Base-by-base conservation (phyloP, 495 filamentous ascomycete species). In the Trichoderma orchidacearum region DNA sequence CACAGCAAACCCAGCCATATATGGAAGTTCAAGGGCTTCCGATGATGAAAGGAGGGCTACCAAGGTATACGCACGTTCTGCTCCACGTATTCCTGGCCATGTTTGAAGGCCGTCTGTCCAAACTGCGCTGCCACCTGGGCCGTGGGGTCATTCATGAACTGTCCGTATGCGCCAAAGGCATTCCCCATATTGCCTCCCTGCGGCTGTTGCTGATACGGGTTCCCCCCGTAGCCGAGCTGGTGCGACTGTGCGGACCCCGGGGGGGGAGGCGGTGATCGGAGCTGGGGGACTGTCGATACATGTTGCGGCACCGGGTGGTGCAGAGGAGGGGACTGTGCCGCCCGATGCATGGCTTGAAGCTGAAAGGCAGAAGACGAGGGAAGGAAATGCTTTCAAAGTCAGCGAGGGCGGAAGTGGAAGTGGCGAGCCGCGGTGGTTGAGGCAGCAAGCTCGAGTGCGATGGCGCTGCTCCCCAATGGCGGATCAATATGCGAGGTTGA, bases 221-320 rank as follows among this genome's bases (percentile, higher is more conserved):
- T 92, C 17, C 53, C 32, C 27, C 30, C 31, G 77, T 94, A 87
- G 51, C 82, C 75, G 60, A 80, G 79, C 53, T 38, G 31, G 12
- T 55, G 53, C 53, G 81, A 79, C 55, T 86, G 82, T 68, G 90
- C 89, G 31, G 87, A 78, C 55, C 76, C 70, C 17, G 68, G 74
- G 1, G 87, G 92, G 41, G 89, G 93, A 30, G 93, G 93, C 32
- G 93, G 93, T 55, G 93, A 97, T 74, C 95, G 86, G 71, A 99
- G 86, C 74, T 96, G 91, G n/a, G 93, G 93, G 51, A 99, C 94
- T 52, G 91, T 95, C 61, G 94, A 96, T 56, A 97, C 91, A 79
- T 97, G 94, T 66, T 97, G 94, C 48, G 94, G 94, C 48, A 97
- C 91, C 28, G 93, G 93, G 70, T 99, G 93, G 72, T 99, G 93